phyloP scores from a whole-genome alignment of 805 yeast species.

The Pichia californica region DNA sequence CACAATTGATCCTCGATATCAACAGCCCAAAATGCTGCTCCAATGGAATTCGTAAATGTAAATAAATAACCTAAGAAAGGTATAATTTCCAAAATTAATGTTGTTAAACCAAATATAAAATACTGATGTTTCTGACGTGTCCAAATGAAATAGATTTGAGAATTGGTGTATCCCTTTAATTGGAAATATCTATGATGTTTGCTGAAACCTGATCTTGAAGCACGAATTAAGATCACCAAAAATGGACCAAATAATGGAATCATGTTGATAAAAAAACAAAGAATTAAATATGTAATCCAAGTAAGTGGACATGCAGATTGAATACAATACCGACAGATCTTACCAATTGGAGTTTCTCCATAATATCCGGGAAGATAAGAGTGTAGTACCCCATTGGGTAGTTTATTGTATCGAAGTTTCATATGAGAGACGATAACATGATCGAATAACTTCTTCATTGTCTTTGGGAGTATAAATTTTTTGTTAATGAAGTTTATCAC shows the following conservation, averaged over 20 bases:
- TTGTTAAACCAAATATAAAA: slow-evolving; percentile 45
- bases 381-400: slow-evolving; percentile 22
- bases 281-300: slow-evolving; percentile 32
- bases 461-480: slow-evolving; percentile 26
- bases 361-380: slow-evolving; percentile 19
- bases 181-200: slow-evolving; percentile 52
- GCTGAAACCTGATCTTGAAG: slow-evolving; percentile 47
- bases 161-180: slow-evolving; percentile 42
- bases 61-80: slow-evolving; percentile 51
- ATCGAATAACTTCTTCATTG: slow-evolving; percentile 28
- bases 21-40: slow-evolving; percentile 62
- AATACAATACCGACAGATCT: slow-evolving; percentile 12
- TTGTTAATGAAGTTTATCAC: slow-evolving; percentile 26
- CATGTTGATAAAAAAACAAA: slow-evolving; percentile 35
- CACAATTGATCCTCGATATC: slow-evolving; percentile 24
- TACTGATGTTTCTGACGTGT: slow-evolving; percentile 28
- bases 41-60: slow-evolving; percentile 51
- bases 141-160: slow-evolving; percentile 36
- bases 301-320: slow-evolving; percentile 31
- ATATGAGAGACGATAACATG: slow-evolving; percentile 21
- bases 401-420: slow-evolving; percentile 16
- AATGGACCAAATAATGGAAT: slow-evolving; percentile 60
- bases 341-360: slow-evolving; percentile 25
- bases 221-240: slow-evolving; percentile 41
- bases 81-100: slow-evolving; percentile 44